phyloP scores from a whole-genome alignment of 495 filamentous ascomycete genomes.

The Penicillium cataractarum region DNA sequence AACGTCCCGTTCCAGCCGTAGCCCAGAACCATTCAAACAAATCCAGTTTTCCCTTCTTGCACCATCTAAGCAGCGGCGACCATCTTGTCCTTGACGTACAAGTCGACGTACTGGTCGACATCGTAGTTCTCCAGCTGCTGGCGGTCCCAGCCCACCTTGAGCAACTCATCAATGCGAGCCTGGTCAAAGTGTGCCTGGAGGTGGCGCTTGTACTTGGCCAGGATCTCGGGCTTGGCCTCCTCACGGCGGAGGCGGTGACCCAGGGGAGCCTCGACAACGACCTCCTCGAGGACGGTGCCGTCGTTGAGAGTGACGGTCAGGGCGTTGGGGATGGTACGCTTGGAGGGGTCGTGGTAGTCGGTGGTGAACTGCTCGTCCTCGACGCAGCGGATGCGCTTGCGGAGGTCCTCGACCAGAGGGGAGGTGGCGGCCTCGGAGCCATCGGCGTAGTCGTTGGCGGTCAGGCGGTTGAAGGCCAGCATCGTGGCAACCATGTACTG shows the following conservation, averaged over 20 bases:
- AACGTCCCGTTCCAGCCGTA: not conserved
- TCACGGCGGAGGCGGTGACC: slow-evolving; percentile 90
- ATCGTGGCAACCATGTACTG: slow-evolving; percentile 96
- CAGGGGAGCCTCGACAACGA: slow-evolving; percentile 92
- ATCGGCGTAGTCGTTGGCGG: slow-evolving; percentile 90
- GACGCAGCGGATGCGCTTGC: slow-evolving; percentile 89
- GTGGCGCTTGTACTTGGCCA: slow-evolving; percentile 94
- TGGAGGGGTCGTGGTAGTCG: slow-evolving; percentile 90
- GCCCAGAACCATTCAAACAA: not conserved
- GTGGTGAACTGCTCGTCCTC: slow-evolving; percentile 93
- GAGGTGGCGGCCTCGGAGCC: slow-evolving; percentile 89
- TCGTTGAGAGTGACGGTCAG: slow-evolving; percentile 92
- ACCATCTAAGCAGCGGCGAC: slow-evolving; percentile 36
- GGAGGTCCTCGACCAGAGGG: slow-evolving; percentile 82
- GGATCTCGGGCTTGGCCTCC: slow-evolving; percentile 95
- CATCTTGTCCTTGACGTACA: slow-evolving; percentile 77
- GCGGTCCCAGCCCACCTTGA: slow-evolving; percentile 72
- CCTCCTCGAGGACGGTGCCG: slow-evolving; percentile 88
- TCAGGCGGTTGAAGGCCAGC: slow-evolving; percentile 89
- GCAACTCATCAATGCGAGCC: slow-evolving; percentile 74
- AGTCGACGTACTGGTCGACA: slow-evolving; percentile 91
- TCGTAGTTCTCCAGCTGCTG: slow-evolving; percentile 76
- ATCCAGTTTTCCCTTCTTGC: not conserved
- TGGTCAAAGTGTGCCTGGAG: slow-evolving; percentile 78
- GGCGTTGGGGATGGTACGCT: slow-evolving; percentile 95